phyloP scores from a whole-genome alignment of 495 filamentous ascomycete species.

The Baudoinia panamericana region DNA sequence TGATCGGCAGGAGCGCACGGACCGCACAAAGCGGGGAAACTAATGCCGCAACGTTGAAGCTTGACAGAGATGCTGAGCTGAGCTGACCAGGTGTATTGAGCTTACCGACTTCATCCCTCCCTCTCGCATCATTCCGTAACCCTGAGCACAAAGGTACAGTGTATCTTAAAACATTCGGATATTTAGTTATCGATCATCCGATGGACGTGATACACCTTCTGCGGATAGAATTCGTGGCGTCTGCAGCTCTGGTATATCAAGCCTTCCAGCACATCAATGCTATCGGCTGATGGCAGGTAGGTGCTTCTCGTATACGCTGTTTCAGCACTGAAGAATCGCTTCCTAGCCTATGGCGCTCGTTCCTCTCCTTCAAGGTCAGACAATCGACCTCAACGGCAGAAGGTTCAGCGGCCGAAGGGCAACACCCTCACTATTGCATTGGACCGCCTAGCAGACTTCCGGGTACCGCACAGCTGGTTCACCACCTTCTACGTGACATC shows the following conservation, averaged over 20 bases:
- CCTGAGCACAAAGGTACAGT: too few species aligned
- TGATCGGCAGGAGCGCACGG: too few species aligned
- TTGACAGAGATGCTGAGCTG: too few species aligned
- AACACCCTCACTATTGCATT: constrained; percentile 25
- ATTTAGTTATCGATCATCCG: too few species aligned
- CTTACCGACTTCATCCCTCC: too few species aligned
- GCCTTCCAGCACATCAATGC: background rate
- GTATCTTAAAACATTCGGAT: too few species aligned
- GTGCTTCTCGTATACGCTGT: constrained; percentile 40
- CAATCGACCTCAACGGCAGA: constrained; percentile 42
- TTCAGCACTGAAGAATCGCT: constrained; percentile 39
- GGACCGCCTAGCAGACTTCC: constrained; percentile 40
- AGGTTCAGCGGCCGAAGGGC: background rate
- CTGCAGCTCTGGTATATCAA: constrained; percentile 8
- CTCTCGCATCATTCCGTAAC: too few species aligned
- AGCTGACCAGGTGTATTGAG: too few species aligned
- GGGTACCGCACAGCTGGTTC: constrained; percentile 81
- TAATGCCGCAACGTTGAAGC: too few species aligned
- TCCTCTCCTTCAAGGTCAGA: constrained; percentile 39
- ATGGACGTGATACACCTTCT: constrained; percentile 13
- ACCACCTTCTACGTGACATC: constrained; percentile 72
- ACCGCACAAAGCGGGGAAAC: too few species aligned
- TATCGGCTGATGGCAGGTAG: constrained; percentile 29
- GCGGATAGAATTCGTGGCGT: constrained; percentile 10
- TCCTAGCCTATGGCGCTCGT: constrained; percentile 48